Evolutionary conservation across 148 eudicot species (phyloP).

Genomic region (Rhododendron mucronatum): DNA sequence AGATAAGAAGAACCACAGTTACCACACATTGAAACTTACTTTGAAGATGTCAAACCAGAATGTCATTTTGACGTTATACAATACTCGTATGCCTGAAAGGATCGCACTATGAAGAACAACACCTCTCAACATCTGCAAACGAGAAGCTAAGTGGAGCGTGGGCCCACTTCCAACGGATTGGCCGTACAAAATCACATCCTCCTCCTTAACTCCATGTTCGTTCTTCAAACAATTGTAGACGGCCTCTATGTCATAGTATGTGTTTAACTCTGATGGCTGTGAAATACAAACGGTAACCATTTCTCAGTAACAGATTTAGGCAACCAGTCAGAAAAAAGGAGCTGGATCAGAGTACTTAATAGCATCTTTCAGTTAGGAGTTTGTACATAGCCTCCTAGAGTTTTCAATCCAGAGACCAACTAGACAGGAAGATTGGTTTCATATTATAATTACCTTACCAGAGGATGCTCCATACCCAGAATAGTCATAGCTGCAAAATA

Average conservation of each 20-base stretch:
- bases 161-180: conserved; percentile 99
- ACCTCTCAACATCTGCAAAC: conserved; percentile 61
- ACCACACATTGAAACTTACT: conserved; percentile 29
- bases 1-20: not conserved
- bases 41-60: conserved; percentile 97
- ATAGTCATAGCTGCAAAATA: conserved; percentile 83
- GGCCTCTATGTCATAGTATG: conserved; percentile 95
- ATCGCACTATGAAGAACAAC: conserved; percentile 98
- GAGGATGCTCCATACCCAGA: conserved; percentile 95
- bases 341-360: not conserved
- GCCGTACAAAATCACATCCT: conserved; percentile 83
- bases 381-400: not conserved
- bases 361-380: not conserved
- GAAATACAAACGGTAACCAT: conserved; percentile 4
- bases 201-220: conserved; percentile 67
- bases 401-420: not conserved
- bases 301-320: conserved; percentile 2
- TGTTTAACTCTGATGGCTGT: conserved; percentile 92
- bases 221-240: conserved; percentile 83
- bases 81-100: conserved; percentile 85
- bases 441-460: conserved; percentile 66
- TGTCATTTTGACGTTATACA: conserved; percentile 79
- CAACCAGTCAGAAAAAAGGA: not conserved
- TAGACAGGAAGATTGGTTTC: conserved; percentile 6
- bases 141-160: conserved; percentile 83